A percentile compares a stretch with the other conserved stretches of the same genome.
Conservation (phyloP, 2,329 filamentous ascomycete genomes). For the Beauveria sp. region DNA sequence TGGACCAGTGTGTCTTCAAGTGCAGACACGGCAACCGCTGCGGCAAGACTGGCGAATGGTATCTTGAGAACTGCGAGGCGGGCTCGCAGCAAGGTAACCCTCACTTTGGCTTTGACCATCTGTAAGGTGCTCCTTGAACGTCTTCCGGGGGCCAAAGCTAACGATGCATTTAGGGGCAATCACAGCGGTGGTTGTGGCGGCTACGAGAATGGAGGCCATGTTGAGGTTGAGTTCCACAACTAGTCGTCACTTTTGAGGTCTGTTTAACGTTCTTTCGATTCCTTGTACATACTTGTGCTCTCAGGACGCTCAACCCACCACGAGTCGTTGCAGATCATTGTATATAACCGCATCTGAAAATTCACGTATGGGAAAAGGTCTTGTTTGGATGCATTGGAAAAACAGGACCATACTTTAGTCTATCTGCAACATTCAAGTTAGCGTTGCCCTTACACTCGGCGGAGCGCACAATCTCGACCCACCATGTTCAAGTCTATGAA, state of each 20-base stretch:
- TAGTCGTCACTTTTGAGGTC: neutral
- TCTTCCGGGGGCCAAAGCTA: neutral
- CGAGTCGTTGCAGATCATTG: neutral
- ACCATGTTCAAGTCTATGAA: too few relatives aligned
- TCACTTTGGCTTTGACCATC: conserved; percentile 16
- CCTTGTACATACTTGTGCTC: neutral
- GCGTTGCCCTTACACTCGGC: too few relatives aligned
- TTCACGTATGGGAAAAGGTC: too few relatives aligned
- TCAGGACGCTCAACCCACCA: neutral
- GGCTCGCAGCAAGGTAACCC: conserved; percentile 20
- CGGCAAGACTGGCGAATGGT: conserved; percentile 26
- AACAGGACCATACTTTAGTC: too few relatives aligned
- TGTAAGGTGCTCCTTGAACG: too few relatives aligned
- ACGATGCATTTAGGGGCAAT: conserved; percentile 9
- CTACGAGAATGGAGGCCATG: conserved; percentile 19
- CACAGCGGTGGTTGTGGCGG: conserved; percentile 24
- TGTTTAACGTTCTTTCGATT: neutral
- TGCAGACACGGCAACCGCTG: conserved; percentile 30
- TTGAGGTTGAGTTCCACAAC: neutral
- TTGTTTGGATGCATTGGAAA: too few relatives aligned
- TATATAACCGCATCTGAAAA: neutral
- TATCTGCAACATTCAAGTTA: too few relatives aligned
- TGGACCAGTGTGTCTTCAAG: conserved; percentile 34
- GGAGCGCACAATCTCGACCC: too few relatives aligned
- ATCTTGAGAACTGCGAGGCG: conserved; percentile 27